These are phyloP conservation scores for Rauvolfia tetraphylla DNA, from an alignment of 257 asterid genomes.

Conservation along the genomic window DNA sequence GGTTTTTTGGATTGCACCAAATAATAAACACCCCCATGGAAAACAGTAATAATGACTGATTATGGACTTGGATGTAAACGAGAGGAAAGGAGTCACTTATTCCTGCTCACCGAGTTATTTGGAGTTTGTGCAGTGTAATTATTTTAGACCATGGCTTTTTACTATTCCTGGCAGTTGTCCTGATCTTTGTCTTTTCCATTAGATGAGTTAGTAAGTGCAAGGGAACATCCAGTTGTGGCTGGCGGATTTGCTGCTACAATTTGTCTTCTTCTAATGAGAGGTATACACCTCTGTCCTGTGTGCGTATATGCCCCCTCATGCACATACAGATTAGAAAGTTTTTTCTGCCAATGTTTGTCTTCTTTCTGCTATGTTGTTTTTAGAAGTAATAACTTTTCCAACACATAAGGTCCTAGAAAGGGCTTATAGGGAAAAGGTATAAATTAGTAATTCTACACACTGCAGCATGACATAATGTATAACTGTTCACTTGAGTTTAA, in stretches of 20 bases:
- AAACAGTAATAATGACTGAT: too few species aligned
- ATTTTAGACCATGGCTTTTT: background rate
- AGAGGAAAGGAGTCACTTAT: background rate
- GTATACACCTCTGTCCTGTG: constrained; percentile 26
- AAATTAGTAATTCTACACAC: background rate
- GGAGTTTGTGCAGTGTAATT: too few species aligned
- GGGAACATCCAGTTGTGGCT: constrained; percentile 62
- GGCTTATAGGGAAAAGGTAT: background rate
- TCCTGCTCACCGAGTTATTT: background rate
- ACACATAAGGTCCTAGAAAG: background rate
- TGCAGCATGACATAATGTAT: background rate
- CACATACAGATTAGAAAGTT: background rate
- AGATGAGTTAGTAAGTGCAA: constrained; percentile 55
- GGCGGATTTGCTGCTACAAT: constrained; percentile 71
- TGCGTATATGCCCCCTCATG: background rate
- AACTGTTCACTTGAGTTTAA: background rate
- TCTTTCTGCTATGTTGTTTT: background rate
- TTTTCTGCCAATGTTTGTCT: background rate
- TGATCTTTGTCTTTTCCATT: constrained; percentile 1
- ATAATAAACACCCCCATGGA: too few species aligned
- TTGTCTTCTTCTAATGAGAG: constrained; percentile 67
- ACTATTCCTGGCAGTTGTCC: background rate
- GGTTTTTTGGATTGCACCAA: too few species aligned
- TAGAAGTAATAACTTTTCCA: background rate
- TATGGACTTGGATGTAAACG: background rate